Base-by-base conservation (phyloP, 2,329 filamentous ascomycete genomes). In the Beauveria varroae region DNA sequence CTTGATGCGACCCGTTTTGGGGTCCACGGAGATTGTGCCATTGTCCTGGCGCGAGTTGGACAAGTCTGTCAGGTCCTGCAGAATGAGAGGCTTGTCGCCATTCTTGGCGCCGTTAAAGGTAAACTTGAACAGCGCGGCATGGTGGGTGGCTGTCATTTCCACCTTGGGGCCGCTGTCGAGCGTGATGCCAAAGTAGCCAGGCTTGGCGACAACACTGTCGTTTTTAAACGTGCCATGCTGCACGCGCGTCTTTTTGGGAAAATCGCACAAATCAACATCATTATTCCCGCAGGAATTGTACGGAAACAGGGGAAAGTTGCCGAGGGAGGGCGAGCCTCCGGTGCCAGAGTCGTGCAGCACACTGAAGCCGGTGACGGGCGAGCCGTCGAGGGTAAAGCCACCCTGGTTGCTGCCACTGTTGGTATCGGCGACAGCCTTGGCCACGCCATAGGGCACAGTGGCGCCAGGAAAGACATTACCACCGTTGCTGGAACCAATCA, bases 291-390 rank as follows among this genome's bases (percentile, higher is more conserved):
- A 91, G 46, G 78, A 76, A 4, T 81, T 74, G 64, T 89, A 87
- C 0, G 87, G 80, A 64, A 91, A 91, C 1, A 91, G 75, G 0
- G 89, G 86, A 58, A 91, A 91, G 68, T 90, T 90, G 16, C 88
- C 89, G 18, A 91, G 74, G 4, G 86, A 90, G 0, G 87, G 83
- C 1, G 74, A 72, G 8, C 78, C 78, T 24, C 83, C 83, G 0
- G 82, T 85, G 1, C 83, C 83, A 2, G 79, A 82, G 67, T 86
- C 83, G 68, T 85, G 83, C 74, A 85, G 76, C 43, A 79, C 76
- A 14, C 79, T 82, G 70, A 85, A 86, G 16, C 83, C 84, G 5
- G 76, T 78, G 41, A 85, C 77, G 1, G 74, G 72, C 20, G 72
- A 72, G 49, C 73, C 74, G 57, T 85, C 81, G 6, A 82, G 75